Percentiles rank a stretch among this genome's conserved stretches.
phyloP scores from a whole-genome alignment of 495 filamentous ascomycete genomes.

The Articulospora tetracladia region DNA sequence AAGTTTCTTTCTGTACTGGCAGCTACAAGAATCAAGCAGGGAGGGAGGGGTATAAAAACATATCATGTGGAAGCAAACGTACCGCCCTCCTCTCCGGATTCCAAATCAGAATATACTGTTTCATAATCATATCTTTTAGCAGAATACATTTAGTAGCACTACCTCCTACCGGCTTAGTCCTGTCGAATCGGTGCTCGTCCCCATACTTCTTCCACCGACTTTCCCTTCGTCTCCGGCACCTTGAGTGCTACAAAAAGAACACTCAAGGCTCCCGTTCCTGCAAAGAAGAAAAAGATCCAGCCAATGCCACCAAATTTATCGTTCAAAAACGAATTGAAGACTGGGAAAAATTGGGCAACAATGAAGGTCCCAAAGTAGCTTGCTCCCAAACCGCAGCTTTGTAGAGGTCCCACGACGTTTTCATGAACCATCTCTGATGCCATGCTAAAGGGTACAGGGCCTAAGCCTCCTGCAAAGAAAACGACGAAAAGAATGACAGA shows the following conservation, averaged over 20 bases:
- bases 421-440: slow-evolving; percentile 83
- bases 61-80: too few relatives aligned
- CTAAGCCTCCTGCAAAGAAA: slow-evolving; percentile 86
- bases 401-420: slow-evolving; percentile 84
- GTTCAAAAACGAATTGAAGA: slow-evolving; percentile 69
- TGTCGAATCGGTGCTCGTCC: slow-evolving; percentile 44
- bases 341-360: slow-evolving; percentile 90
- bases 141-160: neutral
- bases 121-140: too few relatives aligned
- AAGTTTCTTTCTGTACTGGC: too few relatives aligned
- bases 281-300: slow-evolving; percentile 85
- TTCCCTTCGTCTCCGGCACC: slow-evolving; percentile 82
- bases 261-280: slow-evolving; percentile 62
- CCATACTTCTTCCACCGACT: slow-evolving; percentile 83
- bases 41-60: too few relatives aligned
- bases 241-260: slow-evolving; percentile 61
- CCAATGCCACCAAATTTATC: slow-evolving; percentile 59
- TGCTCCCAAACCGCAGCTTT: slow-evolving; percentile 76
- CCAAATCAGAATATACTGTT: too few relatives aligned
- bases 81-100: too few relatives aligned
- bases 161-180: slow-evolving; percentile 33
- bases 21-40: too few relatives aligned
- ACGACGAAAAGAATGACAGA: slow-evolving; percentile 81
- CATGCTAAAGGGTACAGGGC: slow-evolving; percentile 92
- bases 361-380: slow-evolving; percentile 91